A percentile compares a stretch with the other conserved stretches of the same genome.
These are phyloP conservation scores for Penicillium nordicum DNA, from an alignment of 2,329 filamentous ascomycete species.

Conservation along the genomic window DNA sequence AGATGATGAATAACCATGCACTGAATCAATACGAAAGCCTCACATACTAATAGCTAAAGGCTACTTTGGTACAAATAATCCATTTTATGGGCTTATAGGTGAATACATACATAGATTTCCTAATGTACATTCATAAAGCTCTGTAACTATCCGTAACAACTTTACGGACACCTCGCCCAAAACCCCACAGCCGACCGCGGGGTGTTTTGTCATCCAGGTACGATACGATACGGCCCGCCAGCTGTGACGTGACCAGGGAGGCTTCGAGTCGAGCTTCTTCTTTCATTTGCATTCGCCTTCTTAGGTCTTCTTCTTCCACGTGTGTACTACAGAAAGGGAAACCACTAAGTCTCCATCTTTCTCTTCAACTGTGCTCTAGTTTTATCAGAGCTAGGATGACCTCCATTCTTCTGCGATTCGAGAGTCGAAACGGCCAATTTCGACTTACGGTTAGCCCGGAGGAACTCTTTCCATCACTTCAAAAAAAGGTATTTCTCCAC, in stretches of 20 bases:
- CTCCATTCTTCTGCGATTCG: constrained; percentile 77
- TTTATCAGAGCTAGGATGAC: constrained; percentile 30
- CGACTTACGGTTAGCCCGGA: constrained; percentile 73
- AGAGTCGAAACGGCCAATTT: constrained; percentile 89
- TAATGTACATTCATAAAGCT: not conserved
- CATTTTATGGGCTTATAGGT: not conserved
- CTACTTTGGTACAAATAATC: not conserved
- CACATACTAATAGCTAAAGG: not conserved
- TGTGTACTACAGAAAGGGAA: not conserved
- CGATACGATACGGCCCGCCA: constrained; percentile 19
- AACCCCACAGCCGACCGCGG: not conserved
- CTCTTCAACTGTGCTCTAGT: not conserved
- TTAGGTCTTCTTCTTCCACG: not conserved
- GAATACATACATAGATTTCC: too few relatives aligned
- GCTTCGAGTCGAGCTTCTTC: constrained; percentile 12
- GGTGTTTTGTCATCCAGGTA: not conserved
- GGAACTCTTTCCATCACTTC: constrained; percentile 64
- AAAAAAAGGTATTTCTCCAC: constrained; percentile 40
- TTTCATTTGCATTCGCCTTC: not conserved
- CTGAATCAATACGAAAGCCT: too few relatives aligned
- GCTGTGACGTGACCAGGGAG: constrained; percentile 24
- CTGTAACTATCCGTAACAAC: not conserved
- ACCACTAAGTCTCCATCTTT: not conserved
- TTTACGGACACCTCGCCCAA: not conserved
- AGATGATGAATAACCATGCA: not conserved